phyloP scores from a whole-genome alignment of 2,329 filamentous ascomycete genomes.

The Aspergillus melleus region DNA sequence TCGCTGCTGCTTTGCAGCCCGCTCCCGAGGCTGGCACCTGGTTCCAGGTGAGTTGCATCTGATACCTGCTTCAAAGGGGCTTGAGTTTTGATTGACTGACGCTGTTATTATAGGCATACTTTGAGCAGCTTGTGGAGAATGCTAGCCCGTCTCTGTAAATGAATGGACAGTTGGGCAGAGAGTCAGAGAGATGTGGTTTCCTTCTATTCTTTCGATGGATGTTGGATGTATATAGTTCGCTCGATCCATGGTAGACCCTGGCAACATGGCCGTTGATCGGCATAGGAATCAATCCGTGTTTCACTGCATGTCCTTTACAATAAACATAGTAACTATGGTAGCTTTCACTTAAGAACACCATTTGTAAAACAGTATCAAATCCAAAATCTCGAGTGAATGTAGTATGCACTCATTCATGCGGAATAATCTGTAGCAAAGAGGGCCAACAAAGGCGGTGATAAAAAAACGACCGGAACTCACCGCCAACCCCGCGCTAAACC shows the following conservation, averaged over 20 bases:
- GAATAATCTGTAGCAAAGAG: background rate
- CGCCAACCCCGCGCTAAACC: conserved; percentile 32
- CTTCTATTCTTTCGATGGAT: too few relatives aligned
- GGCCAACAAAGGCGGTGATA: conserved; percentile 19
- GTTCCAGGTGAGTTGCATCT: conserved; percentile 54
- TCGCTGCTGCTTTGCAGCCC: conserved; percentile 57
- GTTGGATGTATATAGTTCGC: too few relatives aligned
- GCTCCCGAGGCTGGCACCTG: conserved; percentile 70
- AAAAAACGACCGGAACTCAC: conserved; percentile 13
- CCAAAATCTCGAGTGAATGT: background rate
- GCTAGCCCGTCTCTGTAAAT: conserved; percentile 28
- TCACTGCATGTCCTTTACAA: too few relatives aligned
- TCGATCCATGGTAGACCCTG: too few relatives aligned
- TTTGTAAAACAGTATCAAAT: background rate
- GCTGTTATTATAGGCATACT: conserved; percentile 22
- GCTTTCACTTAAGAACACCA: too few relatives aligned
- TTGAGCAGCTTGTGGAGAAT: conserved; percentile 29
- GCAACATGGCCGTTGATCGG: too few relatives aligned
- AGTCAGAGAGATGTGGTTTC: too few relatives aligned
- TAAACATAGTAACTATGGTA: too few relatives aligned
- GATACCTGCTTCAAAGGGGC: conserved; percentile 24
- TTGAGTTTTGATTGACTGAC: conserved; percentile 2
- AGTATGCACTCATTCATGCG: background rate
- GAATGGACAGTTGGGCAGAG: background rate
- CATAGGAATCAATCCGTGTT: too few relatives aligned